Evolutionary conservation across 163 green algal genomes (phyloP).

Genomic region (Trebouxiophyceae sp.): DNA sequence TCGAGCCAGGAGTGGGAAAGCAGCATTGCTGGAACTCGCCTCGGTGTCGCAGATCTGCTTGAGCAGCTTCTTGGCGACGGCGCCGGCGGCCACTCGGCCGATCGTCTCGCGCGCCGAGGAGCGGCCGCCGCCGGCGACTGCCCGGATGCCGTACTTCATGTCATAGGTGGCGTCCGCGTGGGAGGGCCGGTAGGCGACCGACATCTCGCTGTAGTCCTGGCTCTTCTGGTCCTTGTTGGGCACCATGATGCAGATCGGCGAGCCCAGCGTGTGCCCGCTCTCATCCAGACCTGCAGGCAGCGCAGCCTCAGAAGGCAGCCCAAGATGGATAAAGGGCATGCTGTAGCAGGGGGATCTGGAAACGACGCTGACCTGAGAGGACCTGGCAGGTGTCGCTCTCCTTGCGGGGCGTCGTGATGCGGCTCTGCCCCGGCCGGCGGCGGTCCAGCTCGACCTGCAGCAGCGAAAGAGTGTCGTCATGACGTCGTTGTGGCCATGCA

Average conservation of each 20-base stretch:
- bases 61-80: conserved; percentile 98
- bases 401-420: conserved; percentile 95
- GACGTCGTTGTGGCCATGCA: too few relatives aligned
- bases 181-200: conserved; percentile 87
- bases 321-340: neutral
- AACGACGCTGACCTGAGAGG: conserved; percentile 7
- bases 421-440: conserved; percentile 86
- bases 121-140: conserved; percentile 87
- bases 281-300: conserved; percentile 10
- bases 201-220: conserved; percentile 77
- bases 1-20: too few relatives aligned
- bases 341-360: conserved; percentile 16
- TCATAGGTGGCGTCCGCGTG: conserved; percentile 99
- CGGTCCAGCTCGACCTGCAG: conserved; percentile 65
- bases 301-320: too few relatives aligned
- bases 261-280: conserved; percentile 79
- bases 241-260: conserved; percentile 92
- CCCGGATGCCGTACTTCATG: conserved; percentile 98
- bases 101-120: conserved; percentile 96
- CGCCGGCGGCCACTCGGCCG: conserved; percentile 90
- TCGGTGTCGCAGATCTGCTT: conserved; percentile 22
- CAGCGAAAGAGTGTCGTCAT: too few relatives aligned
- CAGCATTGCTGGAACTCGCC: too few relatives aligned
- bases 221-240: conserved; percentile 94
- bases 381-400: conserved; percentile 93